Conservation (phyloP, 2,329 filamentous ascomycete genomes). For the Pseudogymnoascus sp. region DNA sequence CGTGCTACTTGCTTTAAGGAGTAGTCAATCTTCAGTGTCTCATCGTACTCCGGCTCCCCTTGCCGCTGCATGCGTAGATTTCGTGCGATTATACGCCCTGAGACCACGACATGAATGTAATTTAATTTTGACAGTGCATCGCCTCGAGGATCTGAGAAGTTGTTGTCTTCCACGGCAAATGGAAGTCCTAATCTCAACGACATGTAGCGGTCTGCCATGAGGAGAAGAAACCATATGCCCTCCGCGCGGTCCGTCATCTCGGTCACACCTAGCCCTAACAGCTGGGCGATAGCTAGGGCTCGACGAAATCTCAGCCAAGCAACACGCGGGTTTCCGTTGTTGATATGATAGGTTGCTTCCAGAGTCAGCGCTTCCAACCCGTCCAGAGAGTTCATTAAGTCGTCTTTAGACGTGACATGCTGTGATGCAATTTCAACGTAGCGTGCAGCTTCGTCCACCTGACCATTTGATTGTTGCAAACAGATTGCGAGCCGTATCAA, state of each 20-base stretch:
- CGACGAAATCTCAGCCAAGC: constrained; percentile 7
- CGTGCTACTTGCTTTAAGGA: constrained; percentile 20
- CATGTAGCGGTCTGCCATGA: background rate
- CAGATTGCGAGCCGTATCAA: constrained; percentile 7
- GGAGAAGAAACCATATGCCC: constrained; percentile 13
- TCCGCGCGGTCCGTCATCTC: background rate
- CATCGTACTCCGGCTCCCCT: background rate
- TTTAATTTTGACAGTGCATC: constrained; percentile 13
- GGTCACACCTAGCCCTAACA: background rate
- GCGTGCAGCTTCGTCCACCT: background rate
- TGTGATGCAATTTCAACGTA: constrained; percentile 22
- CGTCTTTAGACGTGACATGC: constrained; percentile 23
- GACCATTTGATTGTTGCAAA: constrained; percentile 1
- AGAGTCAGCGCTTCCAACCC: constrained; percentile 12
- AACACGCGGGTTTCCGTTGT: constrained; percentile 3
- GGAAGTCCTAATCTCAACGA: constrained; percentile 3
- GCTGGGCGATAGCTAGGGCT: constrained; percentile 1
- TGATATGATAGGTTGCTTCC: constrained; percentile 12
- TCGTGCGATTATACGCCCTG: background rate
- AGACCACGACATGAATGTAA: background rate
- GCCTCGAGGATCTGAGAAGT: background rate
- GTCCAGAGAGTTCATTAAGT: constrained; percentile 10
- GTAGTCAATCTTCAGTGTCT: constrained; percentile 22
- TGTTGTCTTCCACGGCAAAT: background rate
- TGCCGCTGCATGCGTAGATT: background rate